A percentile compares a stretch with the other conserved stretches of the same genome.
These are phyloP conservation scores for Rhizophagus clarus DNA, from an alignment of 192 early-diverging fungal species.

Conservation along the genomic window DNA sequence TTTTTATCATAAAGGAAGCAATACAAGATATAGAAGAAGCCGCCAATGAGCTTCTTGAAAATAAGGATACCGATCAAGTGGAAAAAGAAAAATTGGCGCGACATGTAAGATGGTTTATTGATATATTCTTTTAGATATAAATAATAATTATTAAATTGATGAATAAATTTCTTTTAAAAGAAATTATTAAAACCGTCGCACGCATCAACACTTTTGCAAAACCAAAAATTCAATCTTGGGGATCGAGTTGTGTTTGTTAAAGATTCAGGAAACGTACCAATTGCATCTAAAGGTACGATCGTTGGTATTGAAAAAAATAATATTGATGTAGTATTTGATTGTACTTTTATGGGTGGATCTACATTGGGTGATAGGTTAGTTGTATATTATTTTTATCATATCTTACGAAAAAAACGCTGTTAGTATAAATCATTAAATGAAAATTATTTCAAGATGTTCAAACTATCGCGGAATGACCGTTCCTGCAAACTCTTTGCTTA, in stretches of 20 bases:
- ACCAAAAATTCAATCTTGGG: conserved; percentile 83
- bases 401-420: not conserved
- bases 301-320: conserved; percentile 75
- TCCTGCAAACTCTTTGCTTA: conserved; percentile 64
- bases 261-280: conserved; percentile 73
- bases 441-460: conserved; percentile 56
- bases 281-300: conserved; percentile 83
- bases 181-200: conserved; percentile 82
- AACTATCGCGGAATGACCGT: conserved; percentile 74
- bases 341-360: conserved; percentile 75
- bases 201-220: conserved; percentile 65
- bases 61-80: conserved; percentile 45
- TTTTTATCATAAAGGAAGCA: conserved; percentile 45
- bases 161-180: not conserved
- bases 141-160: not conserved
- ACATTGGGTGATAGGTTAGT: conserved; percentile 71
- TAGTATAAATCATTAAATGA: not conserved
- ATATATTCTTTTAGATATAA: not conserved
- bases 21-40: conserved; percentile 60
- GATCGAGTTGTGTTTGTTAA: conserved; percentile 81
- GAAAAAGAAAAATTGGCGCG: conserved; percentile 53
- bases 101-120: conserved; percentile 34
- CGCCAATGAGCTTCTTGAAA: conserved; percentile 49
- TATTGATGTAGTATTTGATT: conserved; percentile 90
- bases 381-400: not conserved